Conservation (phyloP, 2,329 filamentous ascomycete species). For the Aspergillus hortae region DNA sequence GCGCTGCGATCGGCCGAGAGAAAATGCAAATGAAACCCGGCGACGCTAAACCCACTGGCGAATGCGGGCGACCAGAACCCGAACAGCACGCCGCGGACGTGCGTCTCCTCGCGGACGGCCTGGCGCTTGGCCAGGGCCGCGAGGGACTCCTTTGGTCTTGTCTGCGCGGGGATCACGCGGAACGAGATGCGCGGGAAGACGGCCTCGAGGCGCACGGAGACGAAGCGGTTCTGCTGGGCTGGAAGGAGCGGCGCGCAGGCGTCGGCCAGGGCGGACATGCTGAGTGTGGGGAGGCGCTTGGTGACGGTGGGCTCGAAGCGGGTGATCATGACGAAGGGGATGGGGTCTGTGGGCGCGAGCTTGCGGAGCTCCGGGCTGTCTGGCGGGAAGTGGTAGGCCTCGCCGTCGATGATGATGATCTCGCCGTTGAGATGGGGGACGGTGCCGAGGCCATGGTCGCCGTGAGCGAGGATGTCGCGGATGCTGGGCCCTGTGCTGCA, state of each 20-base stretch:
- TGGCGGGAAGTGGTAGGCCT: slow-evolving; percentile 40
- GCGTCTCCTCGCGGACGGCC: slow-evolving; percentile 27
- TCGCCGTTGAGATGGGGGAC: slow-evolving; percentile 44
- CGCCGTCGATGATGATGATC: slow-evolving; percentile 41
- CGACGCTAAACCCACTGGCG: slow-evolving; percentile 40
- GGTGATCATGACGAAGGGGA: slow-evolving; percentile 38
- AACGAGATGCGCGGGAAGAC: slow-evolving; percentile 1
- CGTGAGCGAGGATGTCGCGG: slow-evolving; percentile 33
- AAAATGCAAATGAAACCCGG: slow-evolving; percentile 43
- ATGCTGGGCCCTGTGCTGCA: slow-evolving; percentile 37
- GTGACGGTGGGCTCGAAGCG: slow-evolving; percentile 26
- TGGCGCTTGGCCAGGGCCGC: slow-evolving; percentile 22
- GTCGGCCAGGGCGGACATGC: slow-evolving; percentile 1
- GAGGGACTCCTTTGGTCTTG: slow-evolving; percentile 1
- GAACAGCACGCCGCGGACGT: slow-evolving; percentile 39
- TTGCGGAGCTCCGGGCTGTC: slow-evolving; percentile 27
- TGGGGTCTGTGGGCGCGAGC: slow-evolving; percentile 26
- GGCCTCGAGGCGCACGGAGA: slow-evolving; percentile 6
- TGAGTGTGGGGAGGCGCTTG: neutral
- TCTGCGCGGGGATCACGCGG: slow-evolving; percentile 6
- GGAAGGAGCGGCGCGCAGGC: slow-evolving; percentile 10
- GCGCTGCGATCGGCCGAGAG: slow-evolving; percentile 31
- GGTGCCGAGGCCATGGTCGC: slow-evolving; percentile 45
- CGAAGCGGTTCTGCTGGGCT: slow-evolving; percentile 6
- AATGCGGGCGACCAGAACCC: slow-evolving; percentile 41